Base-by-base conservation (phyloP, 306 rosid species). In the Sindora glabra region DNA sequence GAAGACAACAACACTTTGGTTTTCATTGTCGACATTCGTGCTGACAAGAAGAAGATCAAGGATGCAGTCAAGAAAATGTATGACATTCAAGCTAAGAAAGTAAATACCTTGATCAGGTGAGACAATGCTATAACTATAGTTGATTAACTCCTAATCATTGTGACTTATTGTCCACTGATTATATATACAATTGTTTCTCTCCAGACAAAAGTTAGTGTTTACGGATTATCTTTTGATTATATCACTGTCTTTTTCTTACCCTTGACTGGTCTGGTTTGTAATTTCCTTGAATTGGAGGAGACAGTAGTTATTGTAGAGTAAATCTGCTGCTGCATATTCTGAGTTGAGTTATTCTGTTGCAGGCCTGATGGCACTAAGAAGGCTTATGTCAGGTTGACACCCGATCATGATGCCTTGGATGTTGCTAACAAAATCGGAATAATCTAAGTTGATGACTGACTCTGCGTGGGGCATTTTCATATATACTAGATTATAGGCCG, bases 301-400 rank as follows among this genome's bases (percentile, higher is more conserved):
- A 26, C 1, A 5, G 39, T 10, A 34, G 42, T 32, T 15, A 10
- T 12, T 9, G 13, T 27, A 7, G 15, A 14, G 5, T 11, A 37
- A 66, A 15, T 61, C 15, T 23, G 29, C 14, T 57, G 2, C 22
- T 44, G 37, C 65, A 57, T 18, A 3, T 26, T 74, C 59, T 58
- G 9, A 63, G 32, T 27, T 30, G 22, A 49, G 5, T 57, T 48
- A 0, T 63, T 32, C 7, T 62, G 7, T 51, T 81, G 56, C 86
- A 89, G 96, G 85, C 96, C 95, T 1, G 95, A 89, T 81, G 96
- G 96, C 49, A 86, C 95, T 66, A 89, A 89, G 81, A 89, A 89
- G 80, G 96, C 96, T 1, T 89, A 86, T 70, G 96, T 89, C 2
- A 74, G 89, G 72, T 69, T 89, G 86, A 86, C 95, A 11, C 96